These are phyloP conservation scores for Lonicera japonica DNA, from an alignment of 129 eudicot species.

Conservation along the genomic window DNA sequence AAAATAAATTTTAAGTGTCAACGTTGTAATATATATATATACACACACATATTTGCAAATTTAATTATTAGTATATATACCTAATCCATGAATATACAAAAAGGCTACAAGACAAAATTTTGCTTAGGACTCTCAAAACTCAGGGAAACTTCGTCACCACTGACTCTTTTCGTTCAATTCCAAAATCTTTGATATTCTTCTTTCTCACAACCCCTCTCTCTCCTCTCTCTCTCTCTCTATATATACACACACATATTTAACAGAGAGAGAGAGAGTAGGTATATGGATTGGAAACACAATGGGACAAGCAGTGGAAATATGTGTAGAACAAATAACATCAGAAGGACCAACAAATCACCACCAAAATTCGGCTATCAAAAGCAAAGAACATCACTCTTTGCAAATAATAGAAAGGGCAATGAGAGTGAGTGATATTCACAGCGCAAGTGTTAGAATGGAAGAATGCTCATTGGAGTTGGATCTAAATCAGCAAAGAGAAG, in stretches of 20 bases:
- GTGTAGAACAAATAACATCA: background rate
- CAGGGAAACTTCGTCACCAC: background rate
- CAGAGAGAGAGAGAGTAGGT: too few species aligned
- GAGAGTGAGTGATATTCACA: too few species aligned
- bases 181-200: background rate
- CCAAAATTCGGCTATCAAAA: background rate
- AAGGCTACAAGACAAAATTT: too few species aligned
- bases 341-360: too few species aligned
- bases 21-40: too few species aligned
- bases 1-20: too few species aligned
- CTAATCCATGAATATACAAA: too few species aligned
- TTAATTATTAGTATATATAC: too few species aligned
- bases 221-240: background rate
- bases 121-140: too few species aligned
- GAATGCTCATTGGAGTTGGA: background rate
- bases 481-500: background rate
- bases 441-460: background rate
- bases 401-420: too few species aligned
- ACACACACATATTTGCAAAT: too few species aligned
- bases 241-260: background rate
- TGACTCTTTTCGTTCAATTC: background rate
- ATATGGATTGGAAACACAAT: too few species aligned
- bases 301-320: conserved; percentile 6
- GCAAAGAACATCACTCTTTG: background rate
- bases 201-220: background rate